Conservation (phyloP, 2,329 filamentous ascomycete species). For the Sporothrix dimorphospora region DNA sequence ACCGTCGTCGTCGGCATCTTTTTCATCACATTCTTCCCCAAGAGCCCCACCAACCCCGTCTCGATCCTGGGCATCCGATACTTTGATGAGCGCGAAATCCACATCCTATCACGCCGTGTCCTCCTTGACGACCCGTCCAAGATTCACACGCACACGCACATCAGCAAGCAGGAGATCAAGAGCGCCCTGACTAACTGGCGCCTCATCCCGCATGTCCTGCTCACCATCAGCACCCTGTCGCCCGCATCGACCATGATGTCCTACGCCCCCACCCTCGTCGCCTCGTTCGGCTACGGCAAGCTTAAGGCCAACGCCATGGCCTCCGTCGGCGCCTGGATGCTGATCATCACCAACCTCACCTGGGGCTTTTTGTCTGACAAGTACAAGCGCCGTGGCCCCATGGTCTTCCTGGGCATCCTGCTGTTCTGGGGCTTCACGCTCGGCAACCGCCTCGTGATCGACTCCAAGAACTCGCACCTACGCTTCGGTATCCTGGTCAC, state of each 20-base stretch:
- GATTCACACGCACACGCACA: constrained; percentile 28
- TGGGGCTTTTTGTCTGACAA: constrained; percentile 39
- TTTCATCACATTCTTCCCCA: constrained; percentile 42
- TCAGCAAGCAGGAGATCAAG: constrained; percentile 21
- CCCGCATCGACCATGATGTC: constrained; percentile 38
- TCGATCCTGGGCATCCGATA: constrained; percentile 20
- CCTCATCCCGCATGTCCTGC: constrained; percentile 42
- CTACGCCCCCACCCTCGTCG: constrained; percentile 42
- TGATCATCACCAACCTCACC: constrained; percentile 41
- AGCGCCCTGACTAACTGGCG: constrained; percentile 43
- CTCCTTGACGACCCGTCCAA: constrained; percentile 44
- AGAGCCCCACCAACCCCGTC: constrained; percentile 33
- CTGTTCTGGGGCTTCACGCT: constrained; percentile 30
- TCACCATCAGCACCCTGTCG: constrained; percentile 39
- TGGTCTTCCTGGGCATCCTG: constrained; percentile 39
- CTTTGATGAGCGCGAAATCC: constrained; percentile 43
- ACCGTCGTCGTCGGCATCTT: constrained; percentile 42
- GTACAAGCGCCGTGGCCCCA: constrained; percentile 35
- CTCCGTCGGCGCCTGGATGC: constrained; percentile 43
- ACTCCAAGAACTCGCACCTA: constrained; percentile 1
- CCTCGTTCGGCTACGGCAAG: constrained; percentile 42
- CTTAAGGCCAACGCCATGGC: constrained; percentile 44
- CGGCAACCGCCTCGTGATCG: constrained; percentile 15
- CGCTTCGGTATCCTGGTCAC: constrained; percentile 10
- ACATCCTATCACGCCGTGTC: constrained; percentile 43